Evolutionary conservation across 1,139 yeast genomes (phyloP), one percentile per base, ranked within the genome.

Genomic region (Candida sanyaensis): DNA sequence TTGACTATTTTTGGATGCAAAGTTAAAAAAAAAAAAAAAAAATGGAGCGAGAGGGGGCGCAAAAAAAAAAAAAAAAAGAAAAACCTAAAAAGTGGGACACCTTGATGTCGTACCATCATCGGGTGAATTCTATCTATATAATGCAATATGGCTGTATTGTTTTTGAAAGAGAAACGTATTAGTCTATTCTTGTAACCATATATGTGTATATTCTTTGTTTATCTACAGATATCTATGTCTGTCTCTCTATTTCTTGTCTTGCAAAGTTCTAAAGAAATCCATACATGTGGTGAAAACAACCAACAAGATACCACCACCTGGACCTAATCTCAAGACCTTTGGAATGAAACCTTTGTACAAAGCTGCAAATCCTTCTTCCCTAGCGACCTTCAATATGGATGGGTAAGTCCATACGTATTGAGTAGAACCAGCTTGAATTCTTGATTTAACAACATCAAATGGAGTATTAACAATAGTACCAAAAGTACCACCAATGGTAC

Each of bases 221-320:
- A 32, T 12, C 21, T 32, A 32, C 23, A 32, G 17, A 32, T 32
- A 5, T 17, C 29, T 9, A 2, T 26, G 5, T 26, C 28, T 26
- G 28, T 26, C 2, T 26, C 27, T 41, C 37, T 48, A 45, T 42
- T 54, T 48, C 46, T 56, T 55, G 47, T 69, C 68, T 55, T 86
- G 87, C 51, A 78, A 54, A 12, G 80, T 74, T 72, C 96, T 81
- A 77, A 93, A 93, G 76, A 91, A 89, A 66, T 92, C 97, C 96
- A 92, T 91, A 60, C 93, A 84, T 33, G 92, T 79, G 44, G 97
- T 90, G 77, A 91, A 93, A 17, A 95, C 99, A 46, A 95, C 98
- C 66, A 93, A 79, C 64, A 95, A 77, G 59, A 95, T 92, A 75
- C 99, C 99, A 66, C 99, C 99, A 63, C 99, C 99, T 52, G 99